Conservation (phyloP, 2,329 filamentous ascomycete species). For the Xylaria sp. region DNA sequence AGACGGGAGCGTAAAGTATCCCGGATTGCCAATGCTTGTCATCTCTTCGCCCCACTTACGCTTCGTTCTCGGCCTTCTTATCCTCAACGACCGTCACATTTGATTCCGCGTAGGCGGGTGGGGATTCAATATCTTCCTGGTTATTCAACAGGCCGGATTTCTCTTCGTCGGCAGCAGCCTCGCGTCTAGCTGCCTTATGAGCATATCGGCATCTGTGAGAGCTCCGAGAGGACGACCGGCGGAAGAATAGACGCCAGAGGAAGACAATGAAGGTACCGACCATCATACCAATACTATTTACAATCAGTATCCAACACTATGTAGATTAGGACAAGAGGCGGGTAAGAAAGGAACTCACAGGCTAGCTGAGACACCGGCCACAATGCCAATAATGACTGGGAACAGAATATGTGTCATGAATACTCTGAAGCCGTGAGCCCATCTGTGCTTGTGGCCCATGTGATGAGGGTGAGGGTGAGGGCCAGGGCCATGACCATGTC, state of each 20-base stretch:
- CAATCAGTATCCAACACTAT: constrained; percentile 43
- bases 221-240: constrained; percentile 54
- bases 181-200: constrained; percentile 51
- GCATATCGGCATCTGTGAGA: constrained; percentile 48
- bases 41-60: constrained; percentile 29
- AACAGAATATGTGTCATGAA: constrained; percentile 72
- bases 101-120: constrained; percentile 47
- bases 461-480: constrained; percentile 9
- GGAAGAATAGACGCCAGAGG: constrained; percentile 65
- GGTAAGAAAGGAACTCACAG: constrained; percentile 57
- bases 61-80: constrained; percentile 46
- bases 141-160: constrained; percentile 61
- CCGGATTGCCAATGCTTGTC: not conserved
- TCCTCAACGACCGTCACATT: constrained; percentile 39
- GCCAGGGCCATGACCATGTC: not conserved
- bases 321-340: not conserved
- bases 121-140: constrained; percentile 48
- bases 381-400: constrained; percentile 74
- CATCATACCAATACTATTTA: constrained; percentile 68
- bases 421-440: constrained; percentile 62
- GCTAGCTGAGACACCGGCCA: constrained; percentile 74
- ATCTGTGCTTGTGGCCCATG: constrained; percentile 48
- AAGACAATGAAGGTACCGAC: constrained; percentile 70
- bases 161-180: constrained; percentile 57
- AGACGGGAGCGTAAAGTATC: not conserved